Percentiles rank a stretch among this genome's conserved stretches.
Evolutionary conservation across 352 stramenopile genomes (phyloP).

Genomic region (Discostella stelligera): DNA sequence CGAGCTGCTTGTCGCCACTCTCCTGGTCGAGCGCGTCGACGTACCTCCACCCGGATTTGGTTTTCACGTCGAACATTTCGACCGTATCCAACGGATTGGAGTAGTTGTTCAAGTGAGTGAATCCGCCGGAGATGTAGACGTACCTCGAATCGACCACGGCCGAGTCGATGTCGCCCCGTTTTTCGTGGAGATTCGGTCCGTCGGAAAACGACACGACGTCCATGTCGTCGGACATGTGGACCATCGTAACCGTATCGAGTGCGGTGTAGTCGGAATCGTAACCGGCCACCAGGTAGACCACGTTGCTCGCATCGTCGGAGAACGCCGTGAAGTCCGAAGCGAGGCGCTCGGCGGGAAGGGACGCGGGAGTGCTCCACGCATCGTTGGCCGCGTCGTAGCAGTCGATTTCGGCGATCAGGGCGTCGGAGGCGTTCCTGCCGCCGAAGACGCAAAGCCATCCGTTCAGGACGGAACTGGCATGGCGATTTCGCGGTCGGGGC

Average conservation of each 20-base stretch:
- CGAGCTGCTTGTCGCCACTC: conserved; percentile 58
- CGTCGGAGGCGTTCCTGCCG: conserved; percentile 42
- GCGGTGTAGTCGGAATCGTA: conserved; percentile 57
- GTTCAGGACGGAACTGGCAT: conserved; percentile 43
- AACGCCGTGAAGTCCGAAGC: conserved; percentile 55
- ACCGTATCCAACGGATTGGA: conserved; percentile 40
- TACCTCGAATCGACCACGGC: conserved; percentile 14
- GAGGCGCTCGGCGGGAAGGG: conserved; percentile 31
- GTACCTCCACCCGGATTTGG: conserved; percentile 8
- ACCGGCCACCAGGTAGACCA: conserved; percentile 58
- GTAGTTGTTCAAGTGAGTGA: conserved; percentile 54
- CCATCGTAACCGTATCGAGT: conserved; percentile 24
- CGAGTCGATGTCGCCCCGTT: conserved; percentile 61
- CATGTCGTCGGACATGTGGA: conserved; percentile 14
- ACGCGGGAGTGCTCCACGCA: conserved; percentile 52
- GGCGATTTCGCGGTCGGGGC: conserved; percentile 53
- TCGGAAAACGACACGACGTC: conserved; percentile 17
- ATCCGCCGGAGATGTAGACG: conserved; percentile 58
- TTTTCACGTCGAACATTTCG: conserved; percentile 47
- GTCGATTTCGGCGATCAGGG: conserved; percentile 20
- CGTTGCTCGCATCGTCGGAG: conserved; percentile 5
- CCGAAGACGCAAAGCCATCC: conserved; percentile 60
- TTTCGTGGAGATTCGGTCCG: conserved; percentile 18
- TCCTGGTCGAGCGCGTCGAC: conserved; percentile 43
- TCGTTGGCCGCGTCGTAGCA: conserved; percentile 56